These are phyloP conservation scores for Ammopiptanthus mongolicus DNA, from an alignment of 306 rosid species.

Conservation along the genomic window DNA sequence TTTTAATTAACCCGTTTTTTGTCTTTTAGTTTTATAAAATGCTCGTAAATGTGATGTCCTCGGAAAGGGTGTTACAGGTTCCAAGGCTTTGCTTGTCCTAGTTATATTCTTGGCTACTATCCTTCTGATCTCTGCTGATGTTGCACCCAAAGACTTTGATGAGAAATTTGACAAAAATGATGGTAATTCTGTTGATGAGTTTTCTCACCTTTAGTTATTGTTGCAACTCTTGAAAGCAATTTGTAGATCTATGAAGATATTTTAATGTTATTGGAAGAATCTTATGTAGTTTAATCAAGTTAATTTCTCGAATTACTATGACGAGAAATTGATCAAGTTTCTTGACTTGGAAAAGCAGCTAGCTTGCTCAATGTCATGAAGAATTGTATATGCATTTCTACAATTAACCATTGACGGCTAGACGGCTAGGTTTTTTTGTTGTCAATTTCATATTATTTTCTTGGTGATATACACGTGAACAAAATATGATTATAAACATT, in stretches of 20 bases:
- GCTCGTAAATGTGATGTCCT: too few relatives aligned
- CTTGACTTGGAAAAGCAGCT: not conserved
- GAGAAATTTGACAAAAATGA: not conserved
- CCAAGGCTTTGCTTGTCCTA: conserved; percentile 3
- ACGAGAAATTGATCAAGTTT: not conserved
- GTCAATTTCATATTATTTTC: too few relatives aligned
- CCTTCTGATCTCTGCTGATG: not conserved
- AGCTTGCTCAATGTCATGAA: not conserved
- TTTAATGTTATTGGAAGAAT: not conserved
- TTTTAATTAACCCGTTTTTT: too few relatives aligned
- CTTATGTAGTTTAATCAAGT: not conserved
- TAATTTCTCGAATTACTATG: not conserved
- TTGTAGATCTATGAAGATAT: not conserved
- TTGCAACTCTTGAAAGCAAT: not conserved
- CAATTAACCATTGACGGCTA: not conserved
- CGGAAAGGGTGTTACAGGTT: too few relatives aligned
- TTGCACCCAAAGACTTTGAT: not conserved
- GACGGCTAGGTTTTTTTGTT: not conserved
- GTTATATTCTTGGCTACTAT: not conserved
- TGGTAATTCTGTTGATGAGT: not conserved
- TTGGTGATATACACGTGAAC: too few relatives aligned
- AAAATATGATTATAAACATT: not conserved
- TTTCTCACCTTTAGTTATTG: not conserved
- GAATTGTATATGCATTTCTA: not conserved
- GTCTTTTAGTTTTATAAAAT: too few relatives aligned